These are phyloP conservation scores for Camelina neglecta DNA, from an alignment of 345 rosid genomes.

Conservation along the genomic window DNA sequence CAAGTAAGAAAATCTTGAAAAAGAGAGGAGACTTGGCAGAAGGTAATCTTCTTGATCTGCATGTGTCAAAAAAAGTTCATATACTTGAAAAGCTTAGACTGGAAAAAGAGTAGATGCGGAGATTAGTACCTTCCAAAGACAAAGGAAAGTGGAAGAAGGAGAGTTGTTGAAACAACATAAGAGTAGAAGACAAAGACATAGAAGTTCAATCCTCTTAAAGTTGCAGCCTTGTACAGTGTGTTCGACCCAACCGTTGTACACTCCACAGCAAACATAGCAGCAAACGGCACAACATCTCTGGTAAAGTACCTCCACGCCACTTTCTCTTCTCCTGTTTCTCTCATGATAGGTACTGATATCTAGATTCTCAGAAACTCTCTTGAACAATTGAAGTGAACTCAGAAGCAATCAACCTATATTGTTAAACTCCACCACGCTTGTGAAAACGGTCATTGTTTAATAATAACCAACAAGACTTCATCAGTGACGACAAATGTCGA, in stretches of 20 bases:
- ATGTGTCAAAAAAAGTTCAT: neutral
- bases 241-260: constrained; percentile 39
- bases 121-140: constrained; percentile 36
- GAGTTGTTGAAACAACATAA: constrained; percentile 36
- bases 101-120: neutral
- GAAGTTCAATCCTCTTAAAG: constrained; percentile 46
- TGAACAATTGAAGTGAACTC: neutral
- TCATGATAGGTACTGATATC: neutral
- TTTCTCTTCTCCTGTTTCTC: constrained; percentile 13
- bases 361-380: neutral
- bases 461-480: neutral
- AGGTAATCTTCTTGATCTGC: constrained; percentile 32
- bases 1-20: constrained; percentile 40
- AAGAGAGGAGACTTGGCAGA: constrained; percentile 37
- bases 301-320: constrained; percentile 5
- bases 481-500: neutral
- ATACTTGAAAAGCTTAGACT: neutral
- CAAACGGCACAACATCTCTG: constrained; percentile 40
- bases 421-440: neutral
- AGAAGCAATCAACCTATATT: constrained; percentile 8
- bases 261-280: constrained; percentile 45
- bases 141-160: constrained; percentile 35
- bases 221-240: constrained; percentile 51
- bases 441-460: neutral
- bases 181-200: constrained; percentile 46